Evolutionary conservation across 2,329 filamentous ascomycete genomes (phyloP), one percentile per base, ranked within the genome.

Genomic region (Botrytis porri): DNA sequence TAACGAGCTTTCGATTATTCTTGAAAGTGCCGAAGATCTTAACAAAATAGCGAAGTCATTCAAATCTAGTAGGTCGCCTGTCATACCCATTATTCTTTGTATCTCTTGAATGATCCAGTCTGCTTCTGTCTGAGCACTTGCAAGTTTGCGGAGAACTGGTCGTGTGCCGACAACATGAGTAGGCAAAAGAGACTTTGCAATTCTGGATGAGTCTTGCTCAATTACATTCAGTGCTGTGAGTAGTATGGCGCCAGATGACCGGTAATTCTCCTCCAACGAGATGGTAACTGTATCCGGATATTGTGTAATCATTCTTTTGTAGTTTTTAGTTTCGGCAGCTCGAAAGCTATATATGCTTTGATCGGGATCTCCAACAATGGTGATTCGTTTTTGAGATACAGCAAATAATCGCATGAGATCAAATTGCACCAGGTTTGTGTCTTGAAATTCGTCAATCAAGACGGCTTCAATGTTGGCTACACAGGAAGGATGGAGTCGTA

Each of bases 271-370:
- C 80, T 98, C 93, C 3, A 99, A 85, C 9, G 95, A 90, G 62
- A 98, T 89, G 73, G 96, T 92, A 7, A 94, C 87, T 0, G 94
- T 96, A 39, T 92, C 88, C 0, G 90, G 90, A 79, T 92, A 98
- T 73, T 93, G 90, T 60, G 85, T 85, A 70, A 94, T 88, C 85
- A 99, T 90, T 3, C 92, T 89, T 76, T 89, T 88, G 65, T 98
- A 86, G 78, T 98, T 99, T 80, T 92, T 92, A 77, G 95, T 93
- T 81, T 99, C 95, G 16, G 96, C 95, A 12, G 94, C 95, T 32
- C 95, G 91, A 86, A 97, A 99, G 32, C 95, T 93, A 81, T 98
- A 99, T 73, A 99, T 99, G 81, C 95, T 98, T 82, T 99, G 95
- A 81, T 99, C 96, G 0, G 96, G 95, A 80, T 99, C 95, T 48